phyloP scores from a whole-genome alignment of 2,329 filamentous ascomycete genomes.

The Xenosphaeropsis pyriputrescens region DNA sequence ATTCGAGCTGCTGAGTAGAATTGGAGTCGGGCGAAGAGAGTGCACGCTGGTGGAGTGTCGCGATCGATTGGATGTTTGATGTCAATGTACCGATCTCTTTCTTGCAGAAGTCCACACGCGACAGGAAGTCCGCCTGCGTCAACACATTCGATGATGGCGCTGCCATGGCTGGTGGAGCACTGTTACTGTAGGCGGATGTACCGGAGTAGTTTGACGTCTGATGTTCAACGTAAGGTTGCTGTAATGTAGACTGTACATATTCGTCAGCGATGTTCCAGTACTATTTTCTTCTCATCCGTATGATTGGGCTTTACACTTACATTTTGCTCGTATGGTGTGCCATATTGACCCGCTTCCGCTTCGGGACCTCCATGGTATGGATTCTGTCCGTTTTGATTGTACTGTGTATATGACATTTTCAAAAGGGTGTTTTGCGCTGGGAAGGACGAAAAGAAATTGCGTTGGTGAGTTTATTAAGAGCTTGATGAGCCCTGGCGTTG shows the following conservation, averaged over 20 bases:
- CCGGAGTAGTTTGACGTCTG: slow-evolving; percentile 14
- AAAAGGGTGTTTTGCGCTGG: neutral
- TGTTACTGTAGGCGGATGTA: slow-evolving; percentile 12
- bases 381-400: slow-evolving; percentile 36
- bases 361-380: slow-evolving; percentile 42
- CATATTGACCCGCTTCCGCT: slow-evolving; percentile 16
- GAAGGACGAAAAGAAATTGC: no score
- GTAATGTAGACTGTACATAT: slow-evolving; percentile 6
- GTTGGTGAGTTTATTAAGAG: no score
- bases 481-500: no score
- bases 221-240: slow-evolving; percentile 8
- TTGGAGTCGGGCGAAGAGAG: slow-evolving; percentile 48
- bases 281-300: slow-evolving; percentile 2
- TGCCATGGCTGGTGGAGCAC: slow-evolving; percentile 9
- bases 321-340: neutral
- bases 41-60: slow-evolving; percentile 55
- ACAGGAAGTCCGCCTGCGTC: slow-evolving; percentile 52
- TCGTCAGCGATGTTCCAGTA: neutral
- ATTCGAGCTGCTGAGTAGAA: slow-evolving; percentile 37
- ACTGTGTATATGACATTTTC: slow-evolving; percentile 45
- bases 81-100: slow-evolving; percentile 52
- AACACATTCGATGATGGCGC: slow-evolving; percentile 24
- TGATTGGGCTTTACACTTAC: neutral
- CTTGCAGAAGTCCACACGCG: slow-evolving; percentile 51
- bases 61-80: slow-evolving; percentile 52